These are phyloP conservation scores for Daldinia eschscholtzii DNA, from an alignment of 2,329 filamentous ascomycete species.

Conservation along the genomic window DNA sequence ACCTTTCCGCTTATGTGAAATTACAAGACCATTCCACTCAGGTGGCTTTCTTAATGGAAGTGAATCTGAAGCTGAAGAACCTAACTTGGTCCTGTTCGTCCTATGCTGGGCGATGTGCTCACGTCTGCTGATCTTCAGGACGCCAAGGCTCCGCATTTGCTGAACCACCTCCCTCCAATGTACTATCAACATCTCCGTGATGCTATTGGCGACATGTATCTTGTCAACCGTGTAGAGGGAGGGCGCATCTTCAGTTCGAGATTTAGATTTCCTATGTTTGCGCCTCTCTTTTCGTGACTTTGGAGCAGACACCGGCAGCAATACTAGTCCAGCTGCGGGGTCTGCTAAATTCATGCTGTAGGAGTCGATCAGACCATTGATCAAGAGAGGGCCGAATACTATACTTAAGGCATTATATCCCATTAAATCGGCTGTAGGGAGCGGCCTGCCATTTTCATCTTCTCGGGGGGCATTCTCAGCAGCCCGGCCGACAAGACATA, in stretches of 20 bases:
- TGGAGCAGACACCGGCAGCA: slow-evolving; percentile 60
- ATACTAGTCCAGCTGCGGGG: slow-evolving; percentile 57
- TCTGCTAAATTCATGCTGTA: slow-evolving; percentile 63
- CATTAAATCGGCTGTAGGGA: slow-evolving; percentile 71
- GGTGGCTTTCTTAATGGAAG: slow-evolving; percentile 56
- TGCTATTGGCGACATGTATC: slow-evolving; percentile 67
- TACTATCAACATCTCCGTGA: slow-evolving; percentile 74
- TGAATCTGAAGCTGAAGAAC: slow-evolving; percentile 59
- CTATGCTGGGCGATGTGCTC: slow-evolving; percentile 23
- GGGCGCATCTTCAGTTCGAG: slow-evolving; percentile 37
- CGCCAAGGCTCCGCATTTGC: slow-evolving; percentile 66
- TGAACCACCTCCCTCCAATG: slow-evolving; percentile 74
- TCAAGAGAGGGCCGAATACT: slow-evolving; percentile 73
- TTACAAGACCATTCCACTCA: slow-evolving; percentile 52
- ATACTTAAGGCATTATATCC: slow-evolving; percentile 73
- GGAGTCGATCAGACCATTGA: slow-evolving; percentile 68
- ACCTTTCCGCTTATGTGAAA: slow-evolving; percentile 38
- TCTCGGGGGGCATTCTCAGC: slow-evolving; percentile 67
- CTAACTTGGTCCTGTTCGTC: slow-evolving; percentile 45
- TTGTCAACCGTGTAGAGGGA: slow-evolving; percentile 63
- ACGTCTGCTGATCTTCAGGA: slow-evolving; percentile 47
- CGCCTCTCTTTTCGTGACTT: slow-evolving; percentile 59
- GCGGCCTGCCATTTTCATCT: slow-evolving; percentile 63
- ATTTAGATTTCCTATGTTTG: slow-evolving; percentile 53
- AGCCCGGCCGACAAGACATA: slow-evolving; percentile 70